Percentiles rank a stretch among this genome's conserved stretches.
Conservation (phyloP, 768 basidiomycete genomes). For the Pulveroboletus ravenelii region DNA sequence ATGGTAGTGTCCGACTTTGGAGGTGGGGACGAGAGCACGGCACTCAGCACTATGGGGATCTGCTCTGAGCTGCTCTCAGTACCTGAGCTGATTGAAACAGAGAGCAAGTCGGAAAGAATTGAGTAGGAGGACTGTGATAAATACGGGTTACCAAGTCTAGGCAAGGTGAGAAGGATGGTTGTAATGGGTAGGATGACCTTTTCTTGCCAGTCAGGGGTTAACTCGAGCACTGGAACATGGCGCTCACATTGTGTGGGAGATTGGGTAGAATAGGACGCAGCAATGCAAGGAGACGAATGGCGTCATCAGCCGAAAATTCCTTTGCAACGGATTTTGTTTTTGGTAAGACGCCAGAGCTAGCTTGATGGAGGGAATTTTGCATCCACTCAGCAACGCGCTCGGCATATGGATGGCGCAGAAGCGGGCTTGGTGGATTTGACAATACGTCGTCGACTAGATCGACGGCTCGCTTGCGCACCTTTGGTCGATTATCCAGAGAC, state of each 20-base stretch:
- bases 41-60: slow-evolving; percentile 57
- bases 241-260: slow-evolving; percentile 67
- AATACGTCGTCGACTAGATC: slow-evolving; percentile 81
- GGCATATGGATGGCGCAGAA: slow-evolving; percentile 80
- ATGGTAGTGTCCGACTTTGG: slow-evolving; percentile 62
- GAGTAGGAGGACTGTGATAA: slow-evolving; percentile 86
- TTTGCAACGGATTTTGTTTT: slow-evolving; percentile 54
- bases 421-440: slow-evolving; percentile 69
- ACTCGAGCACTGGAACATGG: slow-evolving; percentile 3
- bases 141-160: slow-evolving; percentile 84
- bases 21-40: slow-evolving; percentile 66
- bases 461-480: slow-evolving; percentile 87
- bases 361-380: slow-evolving; percentile 59
- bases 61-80: slow-evolving; percentile 48
- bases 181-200: slow-evolving; percentile 73
- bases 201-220: slow-evolving; percentile 10
- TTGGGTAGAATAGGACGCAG: slow-evolving; percentile 55
- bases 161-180: slow-evolving; percentile 69
- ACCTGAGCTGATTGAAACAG: slow-evolving; percentile 46
- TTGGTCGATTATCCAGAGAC: slow-evolving; percentile 83
- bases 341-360: slow-evolving; percentile 54
- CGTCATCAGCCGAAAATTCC: slow-evolving; percentile 60
- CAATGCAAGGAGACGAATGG: slow-evolving; percentile 73
- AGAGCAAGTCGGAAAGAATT: slow-evolving; percentile 77
- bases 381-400: slow-evolving; percentile 79